Base-by-base conservation (phyloP, 331 rosid genomes). In the Prunus yedoensis region DNA sequence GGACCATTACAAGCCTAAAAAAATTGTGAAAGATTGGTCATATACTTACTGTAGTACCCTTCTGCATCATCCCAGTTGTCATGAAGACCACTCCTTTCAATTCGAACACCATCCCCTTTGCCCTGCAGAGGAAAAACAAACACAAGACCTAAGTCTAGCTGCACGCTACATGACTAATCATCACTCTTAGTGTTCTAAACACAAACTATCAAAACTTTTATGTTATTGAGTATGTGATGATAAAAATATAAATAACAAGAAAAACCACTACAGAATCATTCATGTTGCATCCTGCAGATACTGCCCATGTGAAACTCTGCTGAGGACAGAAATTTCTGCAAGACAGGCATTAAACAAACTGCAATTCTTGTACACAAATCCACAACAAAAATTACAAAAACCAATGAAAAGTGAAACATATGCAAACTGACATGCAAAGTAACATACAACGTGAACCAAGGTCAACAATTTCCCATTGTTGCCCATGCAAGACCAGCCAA, bases 11-110 rank as follows among this genome's bases (percentile, higher is more conserved):
- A 73, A 15, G 28, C 45, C 43, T 56, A 62, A 52, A 28, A 60
- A 21, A 30, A 11, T 28, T 8, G 17, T 28, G 18, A 2, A 57
- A 72, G 58, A 47, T 20, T 43, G 77, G 59, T 45, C 60, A 20
- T 68, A 80, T 74, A 88, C 96, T 92, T 82, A 92, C 98, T 89
- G 75, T 95, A 95, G 85, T 95, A 95, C 10, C 99, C 99, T 84
- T 95, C 99, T 46, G 98, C 96, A 87, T 92, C 99, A 62, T 95
- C 99, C 99, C 99, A 95, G 80, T 95, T 95, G 83, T 95, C 99
- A 80, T 82, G 89, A 73, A 91, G 88, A 79, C 96, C 93, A 83
- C 83, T 88, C 85, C 87, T 95, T 76, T 92, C 99, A 81, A 95
- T 72, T 61, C 70, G 84, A 70, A 92, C 69, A 66, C 86, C 91